These are phyloP conservation scores for Pneumocystis murina DNA, from an alignment of 1,139 yeast species.

Conservation along the genomic window DNA sequence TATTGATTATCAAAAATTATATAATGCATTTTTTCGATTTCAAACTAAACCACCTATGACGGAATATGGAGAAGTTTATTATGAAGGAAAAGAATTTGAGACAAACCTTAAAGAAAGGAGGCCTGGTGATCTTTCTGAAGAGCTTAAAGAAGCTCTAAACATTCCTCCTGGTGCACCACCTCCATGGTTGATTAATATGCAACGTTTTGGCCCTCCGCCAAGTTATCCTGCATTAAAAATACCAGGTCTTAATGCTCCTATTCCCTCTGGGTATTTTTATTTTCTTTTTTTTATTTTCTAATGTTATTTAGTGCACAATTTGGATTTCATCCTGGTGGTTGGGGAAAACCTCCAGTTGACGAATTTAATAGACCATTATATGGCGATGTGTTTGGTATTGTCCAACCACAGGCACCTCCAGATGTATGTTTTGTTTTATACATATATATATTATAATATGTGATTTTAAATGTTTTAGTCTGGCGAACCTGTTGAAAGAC, in stretches of 20 bases:
- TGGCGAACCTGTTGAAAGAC: conserved; percentile 25
- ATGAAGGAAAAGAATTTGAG: conserved; percentile 58
- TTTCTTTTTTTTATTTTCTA: neutral
- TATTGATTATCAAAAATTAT: conserved; percentile 66
- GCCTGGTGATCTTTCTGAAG: conserved; percentile 56
- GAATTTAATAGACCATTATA: conserved; percentile 24
- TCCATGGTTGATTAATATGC: conserved; percentile 73
- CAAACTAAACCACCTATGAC: conserved; percentile 60
- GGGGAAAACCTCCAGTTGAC: conserved; percentile 29
- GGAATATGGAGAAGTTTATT: conserved; percentile 62
- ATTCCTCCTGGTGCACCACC: conserved; percentile 50
- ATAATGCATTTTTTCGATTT: conserved; percentile 73
- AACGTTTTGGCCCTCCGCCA: conserved; percentile 69
- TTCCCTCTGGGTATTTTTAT: conserved; percentile 22
- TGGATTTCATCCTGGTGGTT: conserved; percentile 30
- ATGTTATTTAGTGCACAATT: conserved; percentile 20
- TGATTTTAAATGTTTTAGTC: neutral
- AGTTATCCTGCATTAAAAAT: conserved; percentile 53
- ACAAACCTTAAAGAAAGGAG: conserved; percentile 30
- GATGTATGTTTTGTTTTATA: conserved; percentile 19
- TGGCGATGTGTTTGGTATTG: conserved; percentile 24
- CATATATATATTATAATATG: conserved; percentile 13
- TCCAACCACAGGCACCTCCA: conserved; percentile 31
- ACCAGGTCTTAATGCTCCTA: conserved; percentile 36
- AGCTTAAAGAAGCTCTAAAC: conserved; percentile 54